These are phyloP conservation scores for Acmispon strigosus DNA, from an alignment of 306 rosid species.

Conservation along the genomic window DNA sequence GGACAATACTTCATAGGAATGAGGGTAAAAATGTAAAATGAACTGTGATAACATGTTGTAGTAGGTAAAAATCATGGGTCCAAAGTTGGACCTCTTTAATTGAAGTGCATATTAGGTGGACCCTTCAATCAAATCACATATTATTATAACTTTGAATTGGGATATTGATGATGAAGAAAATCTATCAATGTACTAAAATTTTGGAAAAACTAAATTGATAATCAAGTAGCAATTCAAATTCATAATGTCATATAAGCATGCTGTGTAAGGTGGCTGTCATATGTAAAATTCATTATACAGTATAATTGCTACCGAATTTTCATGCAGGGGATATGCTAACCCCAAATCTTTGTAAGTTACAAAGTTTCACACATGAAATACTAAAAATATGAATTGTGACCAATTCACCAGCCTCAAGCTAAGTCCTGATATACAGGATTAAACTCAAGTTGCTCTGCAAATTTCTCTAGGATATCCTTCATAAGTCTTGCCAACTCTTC, in stretches of 20 bases:
- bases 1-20: no score
- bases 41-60: no score
- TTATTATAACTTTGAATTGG: no score
- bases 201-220: not conserved
- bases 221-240: not conserved
- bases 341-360: not conserved
- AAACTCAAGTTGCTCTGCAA: conserved; percentile 73
- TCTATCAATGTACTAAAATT: no score
- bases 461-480: conserved; percentile 52
- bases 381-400: conserved; percentile 12
- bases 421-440: conserved; percentile 62
- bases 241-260: conserved; percentile 11
- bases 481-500: conserved; percentile 35
- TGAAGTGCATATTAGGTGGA: no score
- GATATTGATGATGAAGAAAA: no score
- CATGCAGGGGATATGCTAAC: not conserved
- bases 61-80: no score
- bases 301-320: not conserved
- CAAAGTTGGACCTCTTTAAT: no score
- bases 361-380: not conserved
- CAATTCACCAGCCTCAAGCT: conserved; percentile 22
- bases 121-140: no score
- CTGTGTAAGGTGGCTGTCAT: not conserved
- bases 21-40: no score
- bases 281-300: conserved; percentile 4